Percentiles rank a stretch among this genome's conserved stretches.
Evolutionary conservation across 352 stramenopile genomes (phyloP).

Genomic region (Phytophthora multivora): DNA sequence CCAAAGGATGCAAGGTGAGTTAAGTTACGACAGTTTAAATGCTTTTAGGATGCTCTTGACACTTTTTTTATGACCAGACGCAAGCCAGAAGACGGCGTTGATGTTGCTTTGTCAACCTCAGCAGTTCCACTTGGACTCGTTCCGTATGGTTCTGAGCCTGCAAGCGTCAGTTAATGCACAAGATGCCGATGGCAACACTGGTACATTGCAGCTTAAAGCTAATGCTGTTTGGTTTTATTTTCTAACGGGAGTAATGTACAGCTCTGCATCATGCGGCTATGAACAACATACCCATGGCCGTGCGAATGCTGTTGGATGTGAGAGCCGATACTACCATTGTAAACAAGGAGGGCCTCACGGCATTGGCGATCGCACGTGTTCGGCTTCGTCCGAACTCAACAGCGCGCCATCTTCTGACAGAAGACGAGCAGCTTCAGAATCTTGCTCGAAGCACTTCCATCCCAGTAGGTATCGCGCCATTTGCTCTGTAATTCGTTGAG

Average conservation of each 20-base stretch:
- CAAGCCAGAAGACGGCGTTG: constrained; percentile 54
- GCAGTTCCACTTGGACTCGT: constrained; percentile 82
- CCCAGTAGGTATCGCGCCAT: constrained; percentile 23
- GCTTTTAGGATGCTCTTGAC: neutral
- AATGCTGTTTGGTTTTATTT: neutral
- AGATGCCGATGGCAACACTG: constrained; percentile 72
- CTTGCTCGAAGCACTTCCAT: constrained; percentile 48
- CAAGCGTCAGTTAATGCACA: constrained; percentile 54
- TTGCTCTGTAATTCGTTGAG: neutral
- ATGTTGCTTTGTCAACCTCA: constrained; percentile 75
- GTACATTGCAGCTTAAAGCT: constrained; percentile 24
- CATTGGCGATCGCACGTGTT: constrained; percentile 49
- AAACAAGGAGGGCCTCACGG: constrained; percentile 55
- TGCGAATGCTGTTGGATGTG: constrained; percentile 73
- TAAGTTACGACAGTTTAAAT: neutral
- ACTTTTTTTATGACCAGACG: constrained; percentile 19
- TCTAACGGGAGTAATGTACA: constrained; percentile 9
- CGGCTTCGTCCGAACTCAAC: constrained; percentile 44
- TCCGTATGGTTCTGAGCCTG: constrained; percentile 82
- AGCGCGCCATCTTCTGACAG: constrained; percentile 50
- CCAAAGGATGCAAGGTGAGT: constrained; percentile 49
- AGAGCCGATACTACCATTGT: constrained; percentile 46
- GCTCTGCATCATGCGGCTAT: constrained; percentile 68
- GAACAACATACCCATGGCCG: constrained; percentile 65
- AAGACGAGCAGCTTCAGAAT: constrained; percentile 58